Percentiles rank a stretch among this genome's conserved stretches.
Conservation (phyloP, 2,329 filamentous ascomycete genomes). For the Thelonectria rubi region DNA sequence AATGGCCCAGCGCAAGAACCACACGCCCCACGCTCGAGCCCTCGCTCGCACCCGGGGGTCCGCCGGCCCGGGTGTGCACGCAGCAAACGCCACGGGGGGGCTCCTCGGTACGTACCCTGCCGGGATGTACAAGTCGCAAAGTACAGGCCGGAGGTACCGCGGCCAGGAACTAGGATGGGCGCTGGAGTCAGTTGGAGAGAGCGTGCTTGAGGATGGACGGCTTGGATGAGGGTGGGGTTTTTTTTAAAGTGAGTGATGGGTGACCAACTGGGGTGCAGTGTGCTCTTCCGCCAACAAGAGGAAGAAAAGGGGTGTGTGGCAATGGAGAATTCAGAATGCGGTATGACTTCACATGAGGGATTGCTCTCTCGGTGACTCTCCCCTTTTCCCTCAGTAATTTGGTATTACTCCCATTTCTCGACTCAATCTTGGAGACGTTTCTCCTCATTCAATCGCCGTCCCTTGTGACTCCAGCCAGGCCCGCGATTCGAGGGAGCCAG, state of each 20-base stretch:
- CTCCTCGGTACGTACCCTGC: conserved; percentile 32
- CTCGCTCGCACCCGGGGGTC: conserved; percentile 12
- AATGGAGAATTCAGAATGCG: conserved; percentile 8
- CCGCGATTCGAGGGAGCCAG: conserved; percentile 26
- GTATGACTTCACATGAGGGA: background rate
- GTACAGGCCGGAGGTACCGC: conserved; percentile 42
- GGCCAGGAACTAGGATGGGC: conserved; percentile 31
- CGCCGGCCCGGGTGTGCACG: conserved; percentile 25
- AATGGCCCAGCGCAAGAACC: conserved; percentile 32
- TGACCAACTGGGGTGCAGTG: conserved; percentile 8
- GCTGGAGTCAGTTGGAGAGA: conserved; percentile 28
- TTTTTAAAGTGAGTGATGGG: conserved; percentile 18
- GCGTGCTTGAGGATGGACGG: conserved; percentile 17
- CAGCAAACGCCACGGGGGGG: conserved; percentile 22
- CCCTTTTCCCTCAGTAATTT: conserved; percentile 5
- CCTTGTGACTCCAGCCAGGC: conserved; percentile 28
- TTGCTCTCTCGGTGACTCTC: background rate
- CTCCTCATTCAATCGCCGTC: conserved; percentile 15
- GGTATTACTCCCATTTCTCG: conserved; percentile 2
- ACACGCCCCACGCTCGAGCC: conserved; percentile 22
- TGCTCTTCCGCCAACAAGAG: background rate
- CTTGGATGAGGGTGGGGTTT: conserved; percentile 14
- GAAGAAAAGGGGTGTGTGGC: conserved; percentile 10
- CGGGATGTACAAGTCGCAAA: conserved; percentile 31
- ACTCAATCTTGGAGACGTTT: background rate